Conservation (phyloP, 495 filamentous ascomycete species). For the Pseudoneurospora amorphoporcata region DNA sequence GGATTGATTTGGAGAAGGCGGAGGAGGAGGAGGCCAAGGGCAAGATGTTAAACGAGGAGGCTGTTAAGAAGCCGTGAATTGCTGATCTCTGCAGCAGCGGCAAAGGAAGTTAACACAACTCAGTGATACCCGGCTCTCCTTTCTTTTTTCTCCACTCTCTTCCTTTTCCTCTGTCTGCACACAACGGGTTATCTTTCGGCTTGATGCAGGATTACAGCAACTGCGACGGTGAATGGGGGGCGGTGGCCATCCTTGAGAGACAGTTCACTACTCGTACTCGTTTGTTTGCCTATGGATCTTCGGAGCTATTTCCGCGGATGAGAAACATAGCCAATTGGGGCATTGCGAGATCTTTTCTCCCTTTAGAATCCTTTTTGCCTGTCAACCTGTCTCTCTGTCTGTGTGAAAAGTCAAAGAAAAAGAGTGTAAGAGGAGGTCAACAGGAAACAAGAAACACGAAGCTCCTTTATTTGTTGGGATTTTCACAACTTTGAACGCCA, state of each 20-base stretch:
- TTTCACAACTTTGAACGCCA: background rate
- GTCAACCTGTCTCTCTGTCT: background rate
- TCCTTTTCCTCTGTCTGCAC: background rate
- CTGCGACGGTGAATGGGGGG: background rate
- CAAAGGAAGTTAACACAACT: background rate
- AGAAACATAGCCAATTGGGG: background rate
- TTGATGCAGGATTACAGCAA: background rate
- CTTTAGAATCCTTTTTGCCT: background rate
- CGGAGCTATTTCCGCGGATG: background rate
- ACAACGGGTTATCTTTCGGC: background rate
- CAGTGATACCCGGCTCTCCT: background rate
- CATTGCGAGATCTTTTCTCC: background rate
- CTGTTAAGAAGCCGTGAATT: background rate
- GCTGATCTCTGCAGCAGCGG: background rate
- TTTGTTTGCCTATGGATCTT: background rate
- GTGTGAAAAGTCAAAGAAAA: background rate
- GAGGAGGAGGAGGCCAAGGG: background rate
- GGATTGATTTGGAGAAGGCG: slow-evolving; percentile 34
- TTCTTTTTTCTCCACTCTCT: background rate
- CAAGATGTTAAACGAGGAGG: background rate
- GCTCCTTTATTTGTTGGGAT: background rate
- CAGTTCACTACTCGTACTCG: background rate
- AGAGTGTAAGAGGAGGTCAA: background rate
- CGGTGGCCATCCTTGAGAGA: background rate
- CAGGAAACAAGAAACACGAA: background rate